Conservation (phyloP, 176 grass and related monocot genomes). For the Cenchrus purpureus region DNA sequence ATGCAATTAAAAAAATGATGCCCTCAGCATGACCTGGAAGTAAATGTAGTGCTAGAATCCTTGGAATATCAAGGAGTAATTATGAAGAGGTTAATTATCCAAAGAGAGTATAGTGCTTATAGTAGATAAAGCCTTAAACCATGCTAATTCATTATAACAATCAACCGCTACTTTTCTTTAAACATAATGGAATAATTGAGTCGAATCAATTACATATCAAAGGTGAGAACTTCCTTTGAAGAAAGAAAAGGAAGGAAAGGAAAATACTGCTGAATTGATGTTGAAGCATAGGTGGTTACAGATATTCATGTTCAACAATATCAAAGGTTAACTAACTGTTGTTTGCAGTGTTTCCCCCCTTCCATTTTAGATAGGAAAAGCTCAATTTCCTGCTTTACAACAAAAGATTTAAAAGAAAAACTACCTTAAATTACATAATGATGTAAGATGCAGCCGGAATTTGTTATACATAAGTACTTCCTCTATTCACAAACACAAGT, state of each 20-base stretch:
- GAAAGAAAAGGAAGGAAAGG: no score
- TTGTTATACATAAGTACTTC: no score
- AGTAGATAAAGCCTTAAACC: conserved; percentile 2
- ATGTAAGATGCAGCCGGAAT: background rate
- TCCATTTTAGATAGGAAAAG: background rate
- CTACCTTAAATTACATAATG: background rate
- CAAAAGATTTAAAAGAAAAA: background rate
- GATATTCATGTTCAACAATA: background rate
- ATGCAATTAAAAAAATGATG: conserved; percentile 3
- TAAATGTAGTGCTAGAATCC: conserved; percentile 7
- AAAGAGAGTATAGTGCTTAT: background rate
- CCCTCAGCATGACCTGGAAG: background rate
- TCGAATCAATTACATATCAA: background rate
- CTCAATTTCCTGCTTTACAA: background rate
- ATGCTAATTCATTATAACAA: background rate
- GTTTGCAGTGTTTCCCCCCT: background rate
- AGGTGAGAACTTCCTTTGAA: background rate
- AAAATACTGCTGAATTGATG: background rate
- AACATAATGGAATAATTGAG: background rate
- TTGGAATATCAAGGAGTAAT: conserved; percentile 11
- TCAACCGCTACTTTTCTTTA: conserved; percentile 8
- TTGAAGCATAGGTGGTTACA: conserved; percentile 6
- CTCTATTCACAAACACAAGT: background rate
- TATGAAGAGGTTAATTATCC: background rate
- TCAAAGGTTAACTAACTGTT: background rate